A percentile compares a stretch with the other conserved stretches of the same genome.
Conservation (phyloP, 768 basidiomycete species). For the Steccherinum ochraceum region DNA sequence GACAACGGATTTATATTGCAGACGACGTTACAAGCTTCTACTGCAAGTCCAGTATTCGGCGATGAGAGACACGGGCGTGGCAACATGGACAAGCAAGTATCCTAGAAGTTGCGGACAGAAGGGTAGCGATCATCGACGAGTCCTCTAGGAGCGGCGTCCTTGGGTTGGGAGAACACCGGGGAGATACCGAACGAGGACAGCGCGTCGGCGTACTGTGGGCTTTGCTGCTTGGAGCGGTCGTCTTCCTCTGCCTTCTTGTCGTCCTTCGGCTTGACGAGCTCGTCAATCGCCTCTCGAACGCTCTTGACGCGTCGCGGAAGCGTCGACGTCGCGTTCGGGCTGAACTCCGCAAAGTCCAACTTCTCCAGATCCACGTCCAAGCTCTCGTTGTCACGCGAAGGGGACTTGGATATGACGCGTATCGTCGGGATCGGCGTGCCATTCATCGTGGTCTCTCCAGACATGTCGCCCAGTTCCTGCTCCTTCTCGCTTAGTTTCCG, state of each 20-base stretch:
- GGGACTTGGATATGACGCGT: neutral
- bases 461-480: neutral
- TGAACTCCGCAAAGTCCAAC: neutral
- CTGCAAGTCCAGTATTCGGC: no score
- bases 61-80: no score
- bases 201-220: no score
- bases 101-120: no score
- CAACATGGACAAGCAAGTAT: no score
- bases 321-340: neutral
- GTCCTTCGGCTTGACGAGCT: neutral
- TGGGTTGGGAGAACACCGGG: neutral
- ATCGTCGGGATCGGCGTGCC: neutral
- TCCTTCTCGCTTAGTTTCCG: neutral
- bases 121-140: neutral
- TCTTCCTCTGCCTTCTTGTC: neutral
- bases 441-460: neutral
- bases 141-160: neutral
- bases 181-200: neutral
- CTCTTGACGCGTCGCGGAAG: neutral
- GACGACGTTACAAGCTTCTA: no score
- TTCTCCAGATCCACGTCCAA: neutral
- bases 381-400: neutral
- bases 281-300: neutral
- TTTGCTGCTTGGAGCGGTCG: neutral
- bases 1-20: no score